These are phyloP conservation scores for Crithidia expoeki DNA, from an alignment of 208 protist genomes.

Conservation along the genomic window DNA sequence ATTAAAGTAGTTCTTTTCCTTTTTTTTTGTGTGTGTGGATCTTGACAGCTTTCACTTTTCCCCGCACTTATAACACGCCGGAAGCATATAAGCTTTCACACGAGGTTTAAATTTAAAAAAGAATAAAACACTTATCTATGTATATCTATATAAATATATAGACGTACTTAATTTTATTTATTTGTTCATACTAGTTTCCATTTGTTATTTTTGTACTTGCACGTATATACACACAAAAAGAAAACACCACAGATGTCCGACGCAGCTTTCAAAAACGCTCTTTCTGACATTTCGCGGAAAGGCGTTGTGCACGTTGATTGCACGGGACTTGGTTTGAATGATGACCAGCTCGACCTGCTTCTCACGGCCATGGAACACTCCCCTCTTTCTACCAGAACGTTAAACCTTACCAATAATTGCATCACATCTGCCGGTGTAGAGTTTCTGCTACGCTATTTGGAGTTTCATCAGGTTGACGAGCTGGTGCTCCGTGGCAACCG, in stretches of 20 bases:
- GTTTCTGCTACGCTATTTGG: constrained; percentile 50
- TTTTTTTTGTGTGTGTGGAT: no score
- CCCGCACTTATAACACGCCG: no score
- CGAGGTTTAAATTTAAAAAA: no score
- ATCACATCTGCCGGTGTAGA: constrained; percentile 58
- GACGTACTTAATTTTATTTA: no score
- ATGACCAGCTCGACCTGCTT: constrained; percentile 59
- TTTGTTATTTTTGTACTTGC: no score
- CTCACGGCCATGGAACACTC: constrained; percentile 69
- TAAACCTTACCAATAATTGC: constrained; percentile 65
- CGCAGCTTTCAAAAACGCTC: constrained; percentile 44
- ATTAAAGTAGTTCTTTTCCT: no score
- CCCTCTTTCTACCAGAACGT: constrained; percentile 35
- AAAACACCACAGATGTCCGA: constrained; percentile 23
- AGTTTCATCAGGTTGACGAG: constrained; percentile 42
- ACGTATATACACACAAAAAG: no score
- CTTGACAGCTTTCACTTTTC: no score
- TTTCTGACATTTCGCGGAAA: constrained; percentile 44
- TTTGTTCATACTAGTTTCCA: no score
- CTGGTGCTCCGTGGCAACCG: constrained; percentile 64
- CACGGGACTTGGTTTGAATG: constrained; percentile 37
- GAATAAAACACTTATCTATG: no score
- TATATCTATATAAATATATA: no score
- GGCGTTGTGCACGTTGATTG: constrained; percentile 57
- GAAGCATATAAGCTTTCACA: no score